Evolutionary conservation across 2,329 filamentous ascomycete genomes (phyloP), one percentile per base, ranked within the genome.

Genomic region (Pyrenochaeta sp.): DNA sequence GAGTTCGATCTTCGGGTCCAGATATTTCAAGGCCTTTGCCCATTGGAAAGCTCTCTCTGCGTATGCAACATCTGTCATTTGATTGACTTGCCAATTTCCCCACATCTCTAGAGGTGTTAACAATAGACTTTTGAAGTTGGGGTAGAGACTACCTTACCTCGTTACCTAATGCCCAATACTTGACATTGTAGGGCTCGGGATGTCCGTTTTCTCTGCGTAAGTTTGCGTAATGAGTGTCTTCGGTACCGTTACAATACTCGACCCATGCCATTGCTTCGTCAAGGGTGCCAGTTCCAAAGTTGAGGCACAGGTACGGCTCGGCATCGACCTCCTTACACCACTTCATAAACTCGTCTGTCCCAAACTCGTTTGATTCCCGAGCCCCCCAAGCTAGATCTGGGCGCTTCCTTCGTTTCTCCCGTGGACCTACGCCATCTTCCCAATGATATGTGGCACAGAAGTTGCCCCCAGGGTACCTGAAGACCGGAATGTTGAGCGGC

Each of bases 131-230:
- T n/a, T n/a, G n/a, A n/a, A n/a, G n/a, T n/a, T n/a, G n/a, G n/a
- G n/a, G n/a, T n/a, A n/a, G n/a, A n/a, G n/a, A n/a, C n/a, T n/a
- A n/a, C n/a, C n/a, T n/a, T 63, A 77, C 76, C 57, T 85, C 82
- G 68, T 91, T 91, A 7, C 88, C 88, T 17, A 92, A 79, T 2
- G 86, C 87, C 88, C 88, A 91, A 75, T 90, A 91, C 72, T 88
- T 89, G 59, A 90, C 80, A 44, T 84, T 83, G 71, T 90, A 90
- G 3, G 88, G 88, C 71, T 89, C 81, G 34, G 84, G 77, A 22
- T 81, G 83, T 11, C 88, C 88, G 69, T 91, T 85, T 58, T 84
- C 77, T 6, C 88, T 79, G 19, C 88, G 81, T 40, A 90, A 75
- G 64, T 90, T 90, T 51, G 88, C 88, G 66, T 89, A 91, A 75